Base-by-base conservation (phyloP, 495 filamentous ascomycete genomes). In the Aspergillus ellipticus region DNA sequence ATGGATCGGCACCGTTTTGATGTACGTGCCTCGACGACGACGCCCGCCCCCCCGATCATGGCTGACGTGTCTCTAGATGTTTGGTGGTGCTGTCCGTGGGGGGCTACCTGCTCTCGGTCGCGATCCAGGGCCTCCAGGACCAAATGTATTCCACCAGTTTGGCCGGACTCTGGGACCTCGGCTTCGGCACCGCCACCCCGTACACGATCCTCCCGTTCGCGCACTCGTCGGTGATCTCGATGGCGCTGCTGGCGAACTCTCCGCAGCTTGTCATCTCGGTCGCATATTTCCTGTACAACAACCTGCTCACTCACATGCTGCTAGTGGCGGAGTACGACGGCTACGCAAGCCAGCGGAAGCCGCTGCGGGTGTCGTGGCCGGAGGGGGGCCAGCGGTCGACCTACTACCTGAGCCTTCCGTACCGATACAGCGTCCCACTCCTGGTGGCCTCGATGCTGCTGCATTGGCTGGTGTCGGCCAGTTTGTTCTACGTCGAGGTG, bases 401-500 rank as follows among this genome's bases (percentile, higher is more conserved):
- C 13, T 76, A 75, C 51, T 78, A 66, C 42, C 75, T 79, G 11
- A 58, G 63, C 8, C 53, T 79, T 0, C 76, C 76, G 2, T 71
- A 77, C 15, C 56, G 66, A 17, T 80, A 75, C 33, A 67, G 64
- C 2, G 37, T 76, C 7, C 74, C 74, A 0, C 55, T 79, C 0
- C 42, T 68, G 22, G 22, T 54, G 6, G 28, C 43, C 9, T 61
- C 61, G 2, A 60, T 51, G 2, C 1, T 69, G 2, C 51, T 72
- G 0, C 77, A 79, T 35, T 77, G 75, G 73, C 62, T 74, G 2
- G 53, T 74, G 3, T 77, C 75, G 2, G 68, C 78, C 46, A 64
- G 62, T 19, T 53, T 75, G 6, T 79, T 77, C 46, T 60, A 55
- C 42, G 49, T 55, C 3, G 39, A 54, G 17, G 43, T 63, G 13